Conservation (phyloP, 495 filamentous ascomycete genomes). For the Aspergillus steynii region DNA sequence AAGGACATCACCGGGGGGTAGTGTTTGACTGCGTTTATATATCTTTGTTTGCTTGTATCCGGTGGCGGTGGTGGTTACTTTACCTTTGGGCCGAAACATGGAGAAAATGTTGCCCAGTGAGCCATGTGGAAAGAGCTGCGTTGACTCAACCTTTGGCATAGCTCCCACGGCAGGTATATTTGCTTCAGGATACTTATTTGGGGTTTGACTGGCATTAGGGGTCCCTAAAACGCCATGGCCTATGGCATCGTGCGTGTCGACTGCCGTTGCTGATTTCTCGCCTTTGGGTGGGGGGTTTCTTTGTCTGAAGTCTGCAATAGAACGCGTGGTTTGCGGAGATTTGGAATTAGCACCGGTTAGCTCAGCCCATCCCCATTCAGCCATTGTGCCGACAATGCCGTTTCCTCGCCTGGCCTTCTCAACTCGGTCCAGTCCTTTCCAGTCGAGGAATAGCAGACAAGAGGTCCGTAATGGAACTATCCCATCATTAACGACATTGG, state of each 20-base stretch:
- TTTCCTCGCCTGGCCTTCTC: slow-evolving; percentile 94
- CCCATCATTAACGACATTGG: slow-evolving; percentile 97
- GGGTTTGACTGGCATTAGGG: background rate
- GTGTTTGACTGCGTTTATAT: slow-evolving; percentile 75
- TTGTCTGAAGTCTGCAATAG: slow-evolving; percentile 26
- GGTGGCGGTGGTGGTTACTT: slow-evolving; percentile 23
- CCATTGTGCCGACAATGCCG: slow-evolving; percentile 85
- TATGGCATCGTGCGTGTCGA: background rate
- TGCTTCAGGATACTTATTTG: background rate
- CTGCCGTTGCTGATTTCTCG: slow-evolving; percentile 13
- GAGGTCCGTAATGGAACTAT: slow-evolving; percentile 95
- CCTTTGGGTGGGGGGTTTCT: slow-evolving; percentile 32
- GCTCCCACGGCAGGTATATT: slow-evolving; percentile 4
- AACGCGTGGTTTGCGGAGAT: slow-evolving; percentile 41
- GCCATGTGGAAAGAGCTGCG: slow-evolving; percentile 30
- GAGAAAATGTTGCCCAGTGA: slow-evolving; percentile 63
- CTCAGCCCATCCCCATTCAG: slow-evolving; percentile 93
- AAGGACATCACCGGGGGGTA: slow-evolving; percentile 43
- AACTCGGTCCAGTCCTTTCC: slow-evolving; percentile 88
- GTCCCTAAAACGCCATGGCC: background rate
- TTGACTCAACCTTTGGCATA: slow-evolving; percentile 13
- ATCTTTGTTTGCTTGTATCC: slow-evolving; percentile 63
- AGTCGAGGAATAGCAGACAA: slow-evolving; percentile 94
- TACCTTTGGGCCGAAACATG: slow-evolving; percentile 55
- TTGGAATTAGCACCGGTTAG: slow-evolving; percentile 78